These are phyloP conservation scores for Venturia asperata DNA, from an alignment of 2,329 filamentous ascomycete genomes.

Conservation along the genomic window DNA sequence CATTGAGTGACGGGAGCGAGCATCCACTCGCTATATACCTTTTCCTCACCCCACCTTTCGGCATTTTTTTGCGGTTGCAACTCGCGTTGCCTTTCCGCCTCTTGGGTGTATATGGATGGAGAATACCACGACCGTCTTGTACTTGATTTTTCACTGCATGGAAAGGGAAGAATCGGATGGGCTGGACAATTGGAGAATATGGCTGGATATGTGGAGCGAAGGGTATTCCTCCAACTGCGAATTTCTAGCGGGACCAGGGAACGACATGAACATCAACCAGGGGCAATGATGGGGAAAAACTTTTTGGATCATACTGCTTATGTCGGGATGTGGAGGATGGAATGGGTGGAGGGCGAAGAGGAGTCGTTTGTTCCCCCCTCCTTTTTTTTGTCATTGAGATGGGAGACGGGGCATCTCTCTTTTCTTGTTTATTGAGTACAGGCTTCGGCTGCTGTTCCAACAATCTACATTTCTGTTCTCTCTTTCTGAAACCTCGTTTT, in stretches of 20 bases:
- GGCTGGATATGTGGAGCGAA: background rate
- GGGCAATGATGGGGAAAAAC: background rate
- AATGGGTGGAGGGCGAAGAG: background rate
- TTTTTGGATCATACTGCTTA: background rate
- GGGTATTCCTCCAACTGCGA: background rate
- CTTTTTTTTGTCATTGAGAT: background rate
- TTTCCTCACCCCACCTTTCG: background rate
- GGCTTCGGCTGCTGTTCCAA: background rate
- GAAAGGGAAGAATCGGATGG: background rate
- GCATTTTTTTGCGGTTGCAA: too few relatives aligned
- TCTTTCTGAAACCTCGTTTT: background rate
- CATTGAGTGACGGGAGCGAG: conserved; percentile 1
- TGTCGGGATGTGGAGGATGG: background rate
- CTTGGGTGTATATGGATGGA: too few relatives aligned
- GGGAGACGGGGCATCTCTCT: background rate
- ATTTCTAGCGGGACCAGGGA: background rate
- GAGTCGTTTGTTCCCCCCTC: too few relatives aligned
- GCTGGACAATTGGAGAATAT: background rate
- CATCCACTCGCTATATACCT: background rate
- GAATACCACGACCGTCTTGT: too few relatives aligned
- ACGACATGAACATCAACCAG: background rate
- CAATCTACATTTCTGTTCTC: background rate
- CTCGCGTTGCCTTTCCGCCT: too few relatives aligned
- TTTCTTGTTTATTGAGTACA: background rate
- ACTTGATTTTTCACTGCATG: background rate